phyloP scores from a whole-genome alignment of 2,329 filamentous ascomycete genomes.

The Zymoseptoria crescenta region DNA sequence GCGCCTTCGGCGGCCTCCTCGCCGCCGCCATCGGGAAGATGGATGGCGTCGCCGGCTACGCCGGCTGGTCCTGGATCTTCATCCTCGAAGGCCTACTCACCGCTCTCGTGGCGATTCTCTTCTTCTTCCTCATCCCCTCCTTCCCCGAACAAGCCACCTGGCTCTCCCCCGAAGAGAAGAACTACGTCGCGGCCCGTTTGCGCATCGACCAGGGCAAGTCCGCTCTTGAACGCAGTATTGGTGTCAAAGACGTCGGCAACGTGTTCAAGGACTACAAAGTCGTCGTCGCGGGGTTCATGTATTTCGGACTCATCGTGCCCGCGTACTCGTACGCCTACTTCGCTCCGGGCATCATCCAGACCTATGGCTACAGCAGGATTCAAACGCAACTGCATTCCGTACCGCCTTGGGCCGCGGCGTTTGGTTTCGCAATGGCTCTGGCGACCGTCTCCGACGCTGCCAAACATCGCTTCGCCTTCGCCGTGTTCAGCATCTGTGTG shows the following conservation, averaged over 20 bases:
- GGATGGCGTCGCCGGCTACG: conserved; percentile 60
- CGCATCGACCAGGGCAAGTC: conserved; percentile 42
- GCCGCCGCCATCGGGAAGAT: conserved; percentile 86
- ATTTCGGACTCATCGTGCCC: conserved; percentile 41
- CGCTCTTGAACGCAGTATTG: conserved; percentile 38
- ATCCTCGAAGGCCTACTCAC: conserved; percentile 55
- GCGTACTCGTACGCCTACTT: conserved; percentile 32
- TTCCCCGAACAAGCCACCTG: conserved; percentile 45
- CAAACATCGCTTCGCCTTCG: conserved; percentile 67
- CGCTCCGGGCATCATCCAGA: conserved; percentile 36
- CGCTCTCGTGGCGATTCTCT: conserved; percentile 35
- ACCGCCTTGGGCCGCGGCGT: conserved; percentile 62
- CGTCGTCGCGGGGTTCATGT: conserved; percentile 45
- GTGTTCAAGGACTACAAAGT: conserved; percentile 45
- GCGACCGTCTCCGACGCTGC: conserved; percentile 64
- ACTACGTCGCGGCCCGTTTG: conserved; percentile 40
- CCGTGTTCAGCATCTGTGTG: conserved; percentile 59
- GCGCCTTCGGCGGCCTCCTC: conserved; percentile 78
- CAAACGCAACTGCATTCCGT: conserved; percentile 49
- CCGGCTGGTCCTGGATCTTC: conserved; percentile 69
- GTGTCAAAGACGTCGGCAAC: conserved; percentile 34
- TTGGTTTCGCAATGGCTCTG: conserved; percentile 67
- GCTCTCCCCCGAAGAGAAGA: conserved; percentile 40
- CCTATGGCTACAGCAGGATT: conserved; percentile 45
- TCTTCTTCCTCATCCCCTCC: conserved; percentile 41